Evolutionary conservation across 306 rosid genomes (phyloP).

Genomic region (Prunus armeniaca): DNA sequence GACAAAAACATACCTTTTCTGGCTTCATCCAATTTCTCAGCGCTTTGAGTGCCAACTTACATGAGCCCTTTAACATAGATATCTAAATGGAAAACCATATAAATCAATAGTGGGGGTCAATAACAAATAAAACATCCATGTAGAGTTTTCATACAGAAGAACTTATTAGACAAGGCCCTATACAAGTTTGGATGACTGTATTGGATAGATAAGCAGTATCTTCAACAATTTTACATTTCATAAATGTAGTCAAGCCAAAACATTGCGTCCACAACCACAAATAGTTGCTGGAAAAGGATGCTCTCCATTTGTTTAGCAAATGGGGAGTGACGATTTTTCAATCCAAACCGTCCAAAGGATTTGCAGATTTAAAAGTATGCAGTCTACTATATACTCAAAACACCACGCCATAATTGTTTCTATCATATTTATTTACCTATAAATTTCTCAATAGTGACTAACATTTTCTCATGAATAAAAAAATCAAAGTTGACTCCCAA

Average conservation of each 20-base stretch:
- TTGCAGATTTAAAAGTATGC: neutral
- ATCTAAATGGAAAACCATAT: constrained; percentile 48
- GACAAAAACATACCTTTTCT: constrained; percentile 59
- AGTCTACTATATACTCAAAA: neutral
- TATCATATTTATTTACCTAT: neutral
- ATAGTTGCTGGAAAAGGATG: neutral
- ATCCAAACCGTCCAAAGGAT: neutral
- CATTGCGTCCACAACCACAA: neutral
- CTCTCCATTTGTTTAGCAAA: neutral
- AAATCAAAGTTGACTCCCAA: neutral
- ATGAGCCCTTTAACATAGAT: constrained; percentile 62
- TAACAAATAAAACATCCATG: neutral
- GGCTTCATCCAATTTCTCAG: constrained; percentile 74
- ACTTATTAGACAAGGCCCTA: neutral
- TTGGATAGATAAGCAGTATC: neutral
- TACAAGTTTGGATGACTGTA: neutral
- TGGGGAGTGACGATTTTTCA: neutral
- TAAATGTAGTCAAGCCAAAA: neutral
- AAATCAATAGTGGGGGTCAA: constrained; percentile 5
- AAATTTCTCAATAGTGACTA: neutral
- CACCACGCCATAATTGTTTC: neutral
- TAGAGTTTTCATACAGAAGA: neutral
- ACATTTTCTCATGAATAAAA: neutral
- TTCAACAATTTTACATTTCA: neutral
- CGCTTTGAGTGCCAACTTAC: constrained; percentile 51